Evolutionary conservation across 306 rosid species (phyloP).

Genomic region (Begonia peltatifolia): DNA sequence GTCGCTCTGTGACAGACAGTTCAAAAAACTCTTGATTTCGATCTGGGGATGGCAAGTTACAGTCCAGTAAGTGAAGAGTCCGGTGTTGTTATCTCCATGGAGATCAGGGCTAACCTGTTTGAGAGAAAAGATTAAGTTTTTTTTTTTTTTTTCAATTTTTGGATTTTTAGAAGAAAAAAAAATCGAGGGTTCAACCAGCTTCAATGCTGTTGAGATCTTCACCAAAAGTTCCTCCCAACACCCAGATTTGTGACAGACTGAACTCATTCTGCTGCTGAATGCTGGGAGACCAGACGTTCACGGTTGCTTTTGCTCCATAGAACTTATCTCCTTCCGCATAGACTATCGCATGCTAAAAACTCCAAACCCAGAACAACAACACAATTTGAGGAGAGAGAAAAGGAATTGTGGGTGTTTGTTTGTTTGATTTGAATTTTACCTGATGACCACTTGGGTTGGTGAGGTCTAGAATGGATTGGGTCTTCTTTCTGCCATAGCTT

Average conservation of each 20-base stretch:
- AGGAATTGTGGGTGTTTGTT: background rate
- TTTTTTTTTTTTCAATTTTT: too few relatives aligned
- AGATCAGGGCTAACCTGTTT: too few relatives aligned
- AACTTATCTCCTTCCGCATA: conserved; percentile 83
- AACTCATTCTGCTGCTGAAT: conserved; percentile 77
- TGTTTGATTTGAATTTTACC: conserved; percentile 18
- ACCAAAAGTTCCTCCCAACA: conserved; percentile 84
- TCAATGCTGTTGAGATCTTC: conserved; percentile 94
- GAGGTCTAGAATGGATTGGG: conserved; percentile 52
- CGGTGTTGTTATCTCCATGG: too few relatives aligned
- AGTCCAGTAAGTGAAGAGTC: conserved; percentile 74
- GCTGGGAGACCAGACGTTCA: conserved; percentile 87
- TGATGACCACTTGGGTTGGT: conserved; percentile 83
- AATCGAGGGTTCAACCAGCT: conserved; percentile 44
- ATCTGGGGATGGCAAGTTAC: conserved; percentile 20
- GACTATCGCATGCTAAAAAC: conserved; percentile 71
- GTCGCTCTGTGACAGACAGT: conserved; percentile 42
- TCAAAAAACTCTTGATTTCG: too few relatives aligned
- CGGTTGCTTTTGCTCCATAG: conserved; percentile 81
- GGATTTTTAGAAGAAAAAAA: too few relatives aligned
- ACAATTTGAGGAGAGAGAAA: background rate
- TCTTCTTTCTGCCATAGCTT: conserved; percentile 72
- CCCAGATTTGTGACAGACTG: conserved; percentile 87
- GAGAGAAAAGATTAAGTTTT: too few relatives aligned
- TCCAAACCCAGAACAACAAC: background rate